Evolutionary conservation across 352 stramenopile genomes (phyloP).

Genomic region (Pythium aristosporum): DNA sequence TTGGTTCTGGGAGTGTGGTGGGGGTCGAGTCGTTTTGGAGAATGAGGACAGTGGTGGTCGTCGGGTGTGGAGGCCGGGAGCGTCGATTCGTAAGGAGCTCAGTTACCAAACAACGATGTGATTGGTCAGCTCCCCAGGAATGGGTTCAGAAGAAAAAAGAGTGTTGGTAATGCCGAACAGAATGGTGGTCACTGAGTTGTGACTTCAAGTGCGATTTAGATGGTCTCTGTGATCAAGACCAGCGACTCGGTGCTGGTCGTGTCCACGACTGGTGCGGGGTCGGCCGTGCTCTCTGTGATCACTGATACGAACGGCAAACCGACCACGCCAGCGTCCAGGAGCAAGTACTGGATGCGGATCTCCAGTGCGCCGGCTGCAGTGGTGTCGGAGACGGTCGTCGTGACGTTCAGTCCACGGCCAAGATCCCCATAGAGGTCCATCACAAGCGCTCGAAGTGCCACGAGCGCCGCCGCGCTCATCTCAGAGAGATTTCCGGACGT

Average conservation of each 20-base stretch:
- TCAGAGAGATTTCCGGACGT: neutral
- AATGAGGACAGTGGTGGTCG: neutral
- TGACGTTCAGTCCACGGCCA: conserved; percentile 10
- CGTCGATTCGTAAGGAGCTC: conserved; percentile 18
- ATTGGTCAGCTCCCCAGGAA: conserved; percentile 12
- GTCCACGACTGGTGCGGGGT: conserved; percentile 3
- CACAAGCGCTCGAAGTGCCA: neutral
- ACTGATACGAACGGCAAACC: conserved; percentile 23
- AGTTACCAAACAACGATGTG: conserved; percentile 25
- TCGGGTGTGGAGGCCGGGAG: too few species aligned
- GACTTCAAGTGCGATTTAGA: neutral
- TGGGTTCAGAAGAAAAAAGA: conserved; percentile 1
- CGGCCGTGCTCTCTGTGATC: neutral
- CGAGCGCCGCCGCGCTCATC: neutral
- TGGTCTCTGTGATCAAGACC: neutral
- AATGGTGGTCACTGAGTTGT: neutral
- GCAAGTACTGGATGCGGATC: conserved; percentile 22
- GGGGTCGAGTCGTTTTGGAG: neutral
- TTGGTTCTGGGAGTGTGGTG: neutral
- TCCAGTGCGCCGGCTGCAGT: neutral
- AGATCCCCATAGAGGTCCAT: conserved; percentile 14
- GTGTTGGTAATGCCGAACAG: neutral
- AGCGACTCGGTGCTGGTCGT: conserved; percentile 7
- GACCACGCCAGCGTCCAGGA: conserved; percentile 15
- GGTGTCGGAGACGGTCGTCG: neutral